These are phyloP conservation scores for Ophiosphaerella narmari DNA, from an alignment of 2,329 filamentous ascomycete species.

Conservation along the genomic window DNA sequence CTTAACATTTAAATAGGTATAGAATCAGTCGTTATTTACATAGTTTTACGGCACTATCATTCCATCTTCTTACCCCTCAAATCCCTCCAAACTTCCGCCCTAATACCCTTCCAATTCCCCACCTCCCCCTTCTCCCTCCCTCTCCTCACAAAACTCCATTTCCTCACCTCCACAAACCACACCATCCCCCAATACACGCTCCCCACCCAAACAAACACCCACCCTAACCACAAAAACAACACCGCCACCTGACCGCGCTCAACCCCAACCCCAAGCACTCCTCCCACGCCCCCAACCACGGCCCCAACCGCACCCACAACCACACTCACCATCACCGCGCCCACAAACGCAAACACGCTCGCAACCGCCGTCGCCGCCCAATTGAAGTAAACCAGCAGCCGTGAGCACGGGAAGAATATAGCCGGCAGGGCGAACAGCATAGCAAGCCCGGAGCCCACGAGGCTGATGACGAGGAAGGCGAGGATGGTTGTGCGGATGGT, in stretches of 20 bases:
- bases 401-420: conserved; percentile 25
- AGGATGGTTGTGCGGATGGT: neutral
- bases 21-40: neutral
- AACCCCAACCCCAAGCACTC: conserved; percentile 12
- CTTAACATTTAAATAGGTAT: neutral
- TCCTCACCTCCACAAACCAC: conserved; percentile 35
- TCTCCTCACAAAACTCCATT: conserved; percentile 17
- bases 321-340: conserved; percentile 14
- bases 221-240: conserved; percentile 27
- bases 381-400: conserved; percentile 26
- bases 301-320: conserved; percentile 9
- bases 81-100: conserved; percentile 26
- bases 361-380: conserved; percentile 3
- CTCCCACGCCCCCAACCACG: conserved; percentile 9
- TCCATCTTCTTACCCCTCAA: conserved; percentile 13
- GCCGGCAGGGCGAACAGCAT: conserved; percentile 17
- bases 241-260: conserved; percentile 13
- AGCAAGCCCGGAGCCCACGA: conserved; percentile 2
- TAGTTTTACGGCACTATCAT: neutral
- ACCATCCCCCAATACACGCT: conserved; percentile 25
- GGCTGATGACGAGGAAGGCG: no score
- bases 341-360: no score
- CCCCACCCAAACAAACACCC: conserved; percentile 9
- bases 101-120: conserved; percentile 4
- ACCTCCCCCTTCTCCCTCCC: conserved; percentile 21